A percentile compares a stretch with the other conserved stretches of the same genome.
These are phyloP conservation scores for Singerocomus rubriflavus DNA, from an alignment of 1,284 basidiomycete species.

Conservation along the genomic window DNA sequence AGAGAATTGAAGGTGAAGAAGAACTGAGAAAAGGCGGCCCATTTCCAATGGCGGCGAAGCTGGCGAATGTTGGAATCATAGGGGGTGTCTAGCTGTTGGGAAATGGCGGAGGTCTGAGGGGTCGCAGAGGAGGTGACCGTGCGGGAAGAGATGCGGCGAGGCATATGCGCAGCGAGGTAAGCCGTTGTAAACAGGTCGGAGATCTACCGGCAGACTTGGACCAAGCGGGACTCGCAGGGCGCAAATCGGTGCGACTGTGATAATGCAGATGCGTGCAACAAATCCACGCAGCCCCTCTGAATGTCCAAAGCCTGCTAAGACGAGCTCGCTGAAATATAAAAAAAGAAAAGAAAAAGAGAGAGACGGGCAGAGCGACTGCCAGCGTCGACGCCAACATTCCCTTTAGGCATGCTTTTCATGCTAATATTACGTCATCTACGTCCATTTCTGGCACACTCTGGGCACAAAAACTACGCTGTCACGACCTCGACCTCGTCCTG, in stretches of 20 bases:
- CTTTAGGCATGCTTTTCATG: not conserved
- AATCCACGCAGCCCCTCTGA: conserved; percentile 15
- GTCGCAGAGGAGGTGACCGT: conserved; percentile 26
- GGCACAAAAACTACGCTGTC: conserved; percentile 23
- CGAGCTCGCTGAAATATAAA: conserved; percentile 7
- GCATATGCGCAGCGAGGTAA: conserved; percentile 37
- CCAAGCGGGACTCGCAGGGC: conserved; percentile 20
- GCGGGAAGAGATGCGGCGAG: conserved; percentile 35
- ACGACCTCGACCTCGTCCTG: conserved; percentile 10
- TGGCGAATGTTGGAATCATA: conserved; percentile 44
- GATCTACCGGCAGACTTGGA: conserved; percentile 31
- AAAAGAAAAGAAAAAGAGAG: too few species aligned
- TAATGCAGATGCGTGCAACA: conserved; percentile 21
- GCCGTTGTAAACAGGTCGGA: conserved; percentile 38
- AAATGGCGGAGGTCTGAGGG: conserved; percentile 22
- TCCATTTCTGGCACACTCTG: conserved; percentile 16
- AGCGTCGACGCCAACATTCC: too few species aligned
- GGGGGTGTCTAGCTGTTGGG: conserved; percentile 30
- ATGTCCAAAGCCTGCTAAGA: conserved; percentile 9
- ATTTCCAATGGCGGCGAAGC: conserved; percentile 71
- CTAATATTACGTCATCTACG: conserved; percentile 24
- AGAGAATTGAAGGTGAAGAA: conserved; percentile 72
- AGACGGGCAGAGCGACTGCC: too few species aligned
- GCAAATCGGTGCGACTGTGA: conserved; percentile 19
- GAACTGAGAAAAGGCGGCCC: conserved; percentile 81